phyloP scores from a whole-genome alignment of 495 filamentous ascomycete species.

The Neurospora sublineolata region DNA sequence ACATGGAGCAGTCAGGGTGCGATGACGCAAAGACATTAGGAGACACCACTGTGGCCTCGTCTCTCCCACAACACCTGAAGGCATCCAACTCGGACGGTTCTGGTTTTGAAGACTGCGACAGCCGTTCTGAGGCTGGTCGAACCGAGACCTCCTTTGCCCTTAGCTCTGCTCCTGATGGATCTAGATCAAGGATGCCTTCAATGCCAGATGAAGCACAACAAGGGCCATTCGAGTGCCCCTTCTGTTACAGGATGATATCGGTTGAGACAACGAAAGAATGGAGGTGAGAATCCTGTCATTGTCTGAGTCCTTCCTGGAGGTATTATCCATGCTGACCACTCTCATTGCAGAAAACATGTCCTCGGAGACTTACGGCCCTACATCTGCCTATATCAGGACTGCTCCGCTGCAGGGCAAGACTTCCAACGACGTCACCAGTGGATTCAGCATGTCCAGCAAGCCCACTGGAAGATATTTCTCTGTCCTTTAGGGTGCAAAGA shows the following conservation, averaged over 20 bases:
- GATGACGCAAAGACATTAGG: neutral
- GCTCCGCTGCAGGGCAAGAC: slow-evolving; percentile 1
- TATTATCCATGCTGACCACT: neutral
- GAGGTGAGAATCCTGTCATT: slow-evolving; percentile 14
- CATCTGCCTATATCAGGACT: slow-evolving; percentile 14
- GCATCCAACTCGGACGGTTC: neutral
- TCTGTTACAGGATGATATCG: slow-evolving; percentile 21
- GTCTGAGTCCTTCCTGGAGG: too few relatives aligned
- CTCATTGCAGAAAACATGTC: slow-evolving; percentile 18
- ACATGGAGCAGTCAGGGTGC: neutral
- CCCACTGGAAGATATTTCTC: slow-evolving; percentile 4
- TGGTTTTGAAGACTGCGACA: slow-evolving; percentile 1
- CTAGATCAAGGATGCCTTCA: slow-evolving; percentile 6
- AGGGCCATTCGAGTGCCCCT: slow-evolving; percentile 26
- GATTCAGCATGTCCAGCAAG: slow-evolving; percentile 5
- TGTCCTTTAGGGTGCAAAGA: neutral
- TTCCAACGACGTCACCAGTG: slow-evolving; percentile 7
- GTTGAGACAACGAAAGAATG: slow-evolving; percentile 19
- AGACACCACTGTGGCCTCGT: slow-evolving; percentile 10
- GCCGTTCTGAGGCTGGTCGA: slow-evolving; percentile 8
- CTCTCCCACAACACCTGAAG: slow-evolving; percentile 5
- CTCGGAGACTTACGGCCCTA: slow-evolving; percentile 23
- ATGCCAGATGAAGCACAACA: slow-evolving; percentile 7
- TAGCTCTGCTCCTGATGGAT: slow-evolving; percentile 2
- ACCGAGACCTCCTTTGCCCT: slow-evolving; percentile 11